Evolutionary conservation across 1,284 basidiomycete species (phyloP).

Genomic region (Bondarzewia mesenterica): DNA sequence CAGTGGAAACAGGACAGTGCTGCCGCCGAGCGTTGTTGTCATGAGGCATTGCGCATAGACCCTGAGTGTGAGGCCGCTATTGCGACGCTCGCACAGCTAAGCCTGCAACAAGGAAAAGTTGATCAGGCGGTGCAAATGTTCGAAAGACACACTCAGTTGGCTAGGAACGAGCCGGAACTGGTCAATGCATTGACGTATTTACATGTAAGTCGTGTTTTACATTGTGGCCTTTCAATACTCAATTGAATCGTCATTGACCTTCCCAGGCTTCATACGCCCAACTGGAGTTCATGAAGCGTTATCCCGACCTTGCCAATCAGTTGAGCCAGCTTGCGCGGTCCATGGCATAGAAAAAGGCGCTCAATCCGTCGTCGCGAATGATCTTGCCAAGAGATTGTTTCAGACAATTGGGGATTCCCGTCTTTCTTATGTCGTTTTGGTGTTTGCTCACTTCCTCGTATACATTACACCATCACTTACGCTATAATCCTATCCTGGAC

Average conservation of each 20-base stretch:
- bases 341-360: constrained; percentile 16
- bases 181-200: constrained; percentile 85
- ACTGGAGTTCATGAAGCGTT: constrained; percentile 73
- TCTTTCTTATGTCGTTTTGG: neutral
- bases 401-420: neutral
- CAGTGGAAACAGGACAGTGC: constrained; percentile 92
- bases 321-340: constrained; percentile 43
- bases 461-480: neutral
- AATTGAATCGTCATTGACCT: constrained; percentile 8
- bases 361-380: no score
- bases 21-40: constrained; percentile 80
- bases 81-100: constrained; percentile 91
- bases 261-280: constrained; percentile 72
- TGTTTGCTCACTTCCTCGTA: neutral
- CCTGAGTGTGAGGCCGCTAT: constrained; percentile 95
- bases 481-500: neutral
- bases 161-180: constrained; percentile 88
- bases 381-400: no score
- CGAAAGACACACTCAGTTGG: constrained; percentile 76
- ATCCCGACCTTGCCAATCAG: constrained; percentile 74
- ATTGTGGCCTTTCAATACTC: neutral
- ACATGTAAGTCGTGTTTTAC: constrained; percentile 42
- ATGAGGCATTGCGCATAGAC: constrained; percentile 84
- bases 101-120: constrained; percentile 87
- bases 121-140: constrained; percentile 87